A percentile compares a stretch with the other conserved stretches of the same genome.
phyloP scores from a whole-genome alignment of 768 basidiomycete genomes.

The Dacryopinax primogenitus region DNA sequence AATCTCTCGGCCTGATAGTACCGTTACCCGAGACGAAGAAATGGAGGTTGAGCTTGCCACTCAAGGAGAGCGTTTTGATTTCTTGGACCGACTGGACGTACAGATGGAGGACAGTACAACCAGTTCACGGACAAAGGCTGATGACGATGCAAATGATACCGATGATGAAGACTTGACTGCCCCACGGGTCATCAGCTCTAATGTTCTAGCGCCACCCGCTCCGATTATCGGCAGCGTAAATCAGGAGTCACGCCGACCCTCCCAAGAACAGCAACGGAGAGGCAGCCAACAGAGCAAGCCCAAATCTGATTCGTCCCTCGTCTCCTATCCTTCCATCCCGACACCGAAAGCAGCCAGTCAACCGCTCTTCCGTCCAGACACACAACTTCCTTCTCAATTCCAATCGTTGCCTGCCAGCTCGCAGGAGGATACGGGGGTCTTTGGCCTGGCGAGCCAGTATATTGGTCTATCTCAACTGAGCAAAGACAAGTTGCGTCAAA shows the following conservation, averaged over 20 bases:
- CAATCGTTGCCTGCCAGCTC: not conserved
- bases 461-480: not conserved
- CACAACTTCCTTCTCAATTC: not conserved
- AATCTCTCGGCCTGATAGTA: not conserved
- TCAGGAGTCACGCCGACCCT: not conserved
- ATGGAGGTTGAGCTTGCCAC: not conserved
- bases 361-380: not conserved
- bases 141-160: not conserved
- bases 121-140: not conserved
- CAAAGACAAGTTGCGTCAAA: not conserved
- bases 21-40: conserved; percentile 1
- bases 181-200: too few species aligned
- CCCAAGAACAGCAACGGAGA: not conserved
- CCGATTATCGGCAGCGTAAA: not conserved
- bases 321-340: not conserved
- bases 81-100: too few species aligned
- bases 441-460: not conserved
- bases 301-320: not conserved
- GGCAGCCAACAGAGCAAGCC: not conserved
- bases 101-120: not conserved
- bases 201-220: too few species aligned
- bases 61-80: not conserved
- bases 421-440: not conserved
- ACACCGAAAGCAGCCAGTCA: not conserved
- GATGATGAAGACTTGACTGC: too few species aligned